Conservation (phyloP, 75 land plant species). For the Sequoia sempervirens region DNA sequence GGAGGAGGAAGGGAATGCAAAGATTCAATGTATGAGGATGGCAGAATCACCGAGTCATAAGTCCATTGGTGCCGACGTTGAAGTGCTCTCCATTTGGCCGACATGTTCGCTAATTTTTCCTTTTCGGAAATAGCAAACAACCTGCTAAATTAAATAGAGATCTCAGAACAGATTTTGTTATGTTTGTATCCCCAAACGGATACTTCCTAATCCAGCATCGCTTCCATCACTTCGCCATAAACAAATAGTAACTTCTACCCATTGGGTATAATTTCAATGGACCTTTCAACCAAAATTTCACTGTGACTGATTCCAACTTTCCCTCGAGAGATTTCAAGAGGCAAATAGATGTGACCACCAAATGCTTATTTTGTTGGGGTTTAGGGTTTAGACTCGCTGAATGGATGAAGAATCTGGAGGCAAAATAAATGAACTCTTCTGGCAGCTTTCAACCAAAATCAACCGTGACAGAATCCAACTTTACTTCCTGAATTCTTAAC, state of each 20-base stretch:
- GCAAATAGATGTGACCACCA: too few relatives aligned
- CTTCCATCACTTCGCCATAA: neutral
- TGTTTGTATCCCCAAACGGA: neutral
- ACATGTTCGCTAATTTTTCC: slow-evolving; percentile 24
- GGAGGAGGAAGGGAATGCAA: slow-evolving; percentile 13
- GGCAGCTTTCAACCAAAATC: neutral
- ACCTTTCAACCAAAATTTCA: neutral
- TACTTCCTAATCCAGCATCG: neutral
- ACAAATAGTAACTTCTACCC: neutral
- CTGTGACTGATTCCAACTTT: neutral
- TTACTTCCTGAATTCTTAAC: neutral
- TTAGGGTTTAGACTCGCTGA: neutral
- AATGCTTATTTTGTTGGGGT: too few relatives aligned
- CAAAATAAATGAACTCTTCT: neutral
- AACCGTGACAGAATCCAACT: neutral
- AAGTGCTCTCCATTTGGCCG: slow-evolving; percentile 77
- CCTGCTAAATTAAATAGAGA: neutral
- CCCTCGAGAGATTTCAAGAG: neutral
- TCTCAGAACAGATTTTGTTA: neutral
- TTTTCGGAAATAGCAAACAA: neutral
- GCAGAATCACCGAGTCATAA: slow-evolving; percentile 61
- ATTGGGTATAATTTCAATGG: neutral
- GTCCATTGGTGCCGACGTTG: slow-evolving; percentile 77
- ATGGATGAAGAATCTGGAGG: neutral
- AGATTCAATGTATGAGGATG: slow-evolving; percentile 21